Evolutionary conservation across 139 green algal genomes (phyloP).

Genomic region (Trebouxia sp.): DNA sequence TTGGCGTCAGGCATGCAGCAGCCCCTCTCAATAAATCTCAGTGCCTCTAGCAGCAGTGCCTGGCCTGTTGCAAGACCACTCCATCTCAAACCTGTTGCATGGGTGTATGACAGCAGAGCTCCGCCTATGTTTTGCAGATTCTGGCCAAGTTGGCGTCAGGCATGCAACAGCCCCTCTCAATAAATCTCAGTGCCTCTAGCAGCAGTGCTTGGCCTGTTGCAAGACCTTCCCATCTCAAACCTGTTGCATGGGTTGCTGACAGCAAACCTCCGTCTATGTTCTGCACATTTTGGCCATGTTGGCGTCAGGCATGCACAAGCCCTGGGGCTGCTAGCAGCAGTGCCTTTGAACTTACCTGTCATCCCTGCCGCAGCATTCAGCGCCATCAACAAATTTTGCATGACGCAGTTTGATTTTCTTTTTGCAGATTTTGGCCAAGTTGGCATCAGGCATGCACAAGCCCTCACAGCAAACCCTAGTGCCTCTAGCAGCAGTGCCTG

Average conservation of each 20-base stretch:
- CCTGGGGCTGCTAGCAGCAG: too few relatives aligned
- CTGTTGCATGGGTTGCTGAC: slow-evolving; percentile 54
- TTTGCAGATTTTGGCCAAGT: slow-evolving; percentile 81
- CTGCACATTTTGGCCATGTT: slow-evolving; percentile 71
- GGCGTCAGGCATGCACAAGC: too few relatives aligned
- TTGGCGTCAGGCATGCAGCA: slow-evolving; percentile 84
- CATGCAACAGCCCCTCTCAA: too few relatives aligned
- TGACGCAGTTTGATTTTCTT: too few relatives aligned
- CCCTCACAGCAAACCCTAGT: slow-evolving; percentile 84
- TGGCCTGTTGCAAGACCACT: slow-evolving; percentile 64
- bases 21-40: slow-evolving; percentile 80
- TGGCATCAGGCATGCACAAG: slow-evolving; percentile 84
- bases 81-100: slow-evolving; percentile 64
- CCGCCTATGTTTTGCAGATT: slow-evolving; percentile 71
- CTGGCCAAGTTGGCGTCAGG: too few relatives aligned
- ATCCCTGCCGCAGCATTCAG: too few relatives aligned
- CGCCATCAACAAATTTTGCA: too few relatives aligned
- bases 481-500: slow-evolving; percentile 49
- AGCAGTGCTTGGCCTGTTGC: too few relatives aligned
- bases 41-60: slow-evolving; percentile 60
- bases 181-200: too few relatives aligned
- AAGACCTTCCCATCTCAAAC: too few relatives aligned
- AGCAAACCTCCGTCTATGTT: too few relatives aligned
- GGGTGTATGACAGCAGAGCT: slow-evolving; percentile 77
- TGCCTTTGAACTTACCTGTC: too few relatives aligned